Percentiles rank a stretch among this genome's conserved stretches.
Conservation (phyloP, 768 basidiomycete species). For the Scleroderma bovista region DNA sequence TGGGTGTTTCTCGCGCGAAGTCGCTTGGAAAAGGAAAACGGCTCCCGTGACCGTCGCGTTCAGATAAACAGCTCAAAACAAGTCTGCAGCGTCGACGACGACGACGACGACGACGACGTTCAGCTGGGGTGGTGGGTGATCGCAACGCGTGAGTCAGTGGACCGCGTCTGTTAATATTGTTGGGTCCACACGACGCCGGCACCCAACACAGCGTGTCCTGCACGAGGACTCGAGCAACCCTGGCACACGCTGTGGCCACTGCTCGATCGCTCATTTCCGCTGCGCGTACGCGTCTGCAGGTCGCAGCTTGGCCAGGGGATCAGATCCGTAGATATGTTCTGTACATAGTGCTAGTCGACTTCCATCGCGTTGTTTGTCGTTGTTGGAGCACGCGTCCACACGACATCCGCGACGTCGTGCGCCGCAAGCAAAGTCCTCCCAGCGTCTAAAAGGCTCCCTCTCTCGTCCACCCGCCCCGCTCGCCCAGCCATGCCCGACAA, state of each 20-base stretch:
- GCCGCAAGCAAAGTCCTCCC: conserved; percentile 8
- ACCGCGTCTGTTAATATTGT: background rate
- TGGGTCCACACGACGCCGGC: background rate
- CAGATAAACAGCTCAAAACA: conserved; percentile 21
- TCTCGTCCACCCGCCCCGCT: conserved; percentile 2
- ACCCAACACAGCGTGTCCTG: conserved; percentile 11
- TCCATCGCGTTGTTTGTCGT: conserved; percentile 35
- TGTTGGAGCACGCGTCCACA: conserved; percentile 36
- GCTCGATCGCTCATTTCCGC: background rate
- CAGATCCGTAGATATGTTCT: background rate
- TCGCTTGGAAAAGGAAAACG: conserved; percentile 28
- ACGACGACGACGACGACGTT: background rate
- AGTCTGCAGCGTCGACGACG: no score
- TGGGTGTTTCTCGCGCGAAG: conserved; percentile 10
- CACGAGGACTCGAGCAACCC: conserved; percentile 20
- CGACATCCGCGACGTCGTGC: conserved; percentile 8
- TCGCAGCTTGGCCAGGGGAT: background rate
- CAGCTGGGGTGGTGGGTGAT: background rate
- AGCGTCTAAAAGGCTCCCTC: conserved; percentile 8
- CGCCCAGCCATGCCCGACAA: conserved; percentile 64
- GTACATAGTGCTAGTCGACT: background rate
- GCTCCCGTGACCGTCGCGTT: conserved; percentile 34
- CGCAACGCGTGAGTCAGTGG: background rate
- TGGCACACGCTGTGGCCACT: conserved; percentile 3
- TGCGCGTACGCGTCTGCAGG: background rate